phyloP scores from a whole-genome alignment of 257 asterid species.

The Solanum sejunctum region DNA sequence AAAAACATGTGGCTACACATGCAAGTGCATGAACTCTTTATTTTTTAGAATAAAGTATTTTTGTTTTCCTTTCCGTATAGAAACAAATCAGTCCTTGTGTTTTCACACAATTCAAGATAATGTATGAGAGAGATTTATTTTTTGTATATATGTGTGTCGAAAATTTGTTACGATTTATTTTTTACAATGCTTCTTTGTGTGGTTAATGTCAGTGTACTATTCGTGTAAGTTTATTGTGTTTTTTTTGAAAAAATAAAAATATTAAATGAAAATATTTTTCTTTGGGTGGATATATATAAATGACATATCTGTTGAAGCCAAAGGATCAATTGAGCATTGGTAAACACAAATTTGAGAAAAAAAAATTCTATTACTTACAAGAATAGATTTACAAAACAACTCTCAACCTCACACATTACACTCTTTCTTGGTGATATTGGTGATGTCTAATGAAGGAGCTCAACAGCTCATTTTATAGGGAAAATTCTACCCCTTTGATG shows the following conservation, averaged over 20 bases:
- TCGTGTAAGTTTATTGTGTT: not conserved
- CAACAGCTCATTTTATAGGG: no score
- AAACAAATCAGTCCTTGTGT: not conserved
- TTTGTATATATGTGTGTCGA: not conserved
- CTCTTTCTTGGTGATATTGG: no score
- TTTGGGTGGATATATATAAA: not conserved
- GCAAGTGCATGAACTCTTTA: conserved; percentile 3
- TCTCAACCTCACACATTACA: no score
- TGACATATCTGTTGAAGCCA: not conserved
- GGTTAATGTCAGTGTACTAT: not conserved
- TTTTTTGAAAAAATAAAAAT: not conserved
- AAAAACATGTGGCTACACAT: conserved; percentile 9
- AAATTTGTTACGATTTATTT: not conserved
- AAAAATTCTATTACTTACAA: no score
- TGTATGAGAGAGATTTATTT: not conserved
- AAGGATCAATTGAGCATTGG: no score
- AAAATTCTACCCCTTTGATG: no score
- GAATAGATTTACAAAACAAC: no score
- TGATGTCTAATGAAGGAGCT: no score
- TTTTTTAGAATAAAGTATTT: not conserved
- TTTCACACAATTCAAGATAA: not conserved
- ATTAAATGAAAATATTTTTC: not conserved
- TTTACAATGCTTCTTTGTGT: not conserved
- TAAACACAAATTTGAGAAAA: no score
- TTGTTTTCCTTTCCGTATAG: not conserved